A percentile compares a stretch with the other conserved stretches of the same genome.
These are phyloP conservation scores for Suillus decipiens DNA, from an alignment of 768 basidiomycete genomes.

Conservation along the genomic window DNA sequence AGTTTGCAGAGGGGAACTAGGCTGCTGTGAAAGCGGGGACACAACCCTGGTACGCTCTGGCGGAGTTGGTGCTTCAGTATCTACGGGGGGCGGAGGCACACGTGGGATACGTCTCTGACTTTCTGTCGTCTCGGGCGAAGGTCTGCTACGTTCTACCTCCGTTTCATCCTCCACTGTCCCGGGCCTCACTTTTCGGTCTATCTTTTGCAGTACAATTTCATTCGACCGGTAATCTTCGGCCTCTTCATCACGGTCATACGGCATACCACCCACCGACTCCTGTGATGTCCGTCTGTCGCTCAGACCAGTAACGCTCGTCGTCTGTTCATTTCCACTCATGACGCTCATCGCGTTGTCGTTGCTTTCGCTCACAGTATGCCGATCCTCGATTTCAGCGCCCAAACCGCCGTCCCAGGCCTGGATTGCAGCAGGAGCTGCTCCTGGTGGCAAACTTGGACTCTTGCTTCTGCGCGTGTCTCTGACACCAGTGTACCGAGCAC, in stretches of 20 bases:
- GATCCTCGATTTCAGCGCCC: conserved; percentile 30
- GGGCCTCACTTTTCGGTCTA: neutral
- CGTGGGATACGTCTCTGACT: conserved; percentile 33
- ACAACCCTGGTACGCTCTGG: neutral
- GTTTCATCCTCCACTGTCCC: conserved; percentile 9
- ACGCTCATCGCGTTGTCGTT: neutral
- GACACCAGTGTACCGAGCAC: conserved; percentile 14
- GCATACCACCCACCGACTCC: conserved; percentile 15
- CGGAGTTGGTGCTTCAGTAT: conserved; percentile 20
- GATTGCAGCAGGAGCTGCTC: conserved; percentile 40
- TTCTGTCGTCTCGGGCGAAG: conserved; percentile 17
- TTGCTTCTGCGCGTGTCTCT: conserved; percentile 26
- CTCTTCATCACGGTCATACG: conserved; percentile 26
- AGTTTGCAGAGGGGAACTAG: conserved; percentile 13
- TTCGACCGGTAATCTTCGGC: conserved; percentile 16
- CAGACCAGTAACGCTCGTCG: neutral
- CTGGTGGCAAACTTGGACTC: conserved; percentile 42
- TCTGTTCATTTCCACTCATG: conserved; percentile 1
- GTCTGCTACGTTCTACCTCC: neutral
- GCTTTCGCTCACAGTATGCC: neutral
- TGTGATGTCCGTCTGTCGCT: conserved; percentile 4
- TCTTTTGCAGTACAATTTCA: conserved; percentile 1
- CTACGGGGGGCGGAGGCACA: conserved; percentile 42
- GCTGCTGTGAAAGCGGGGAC: conserved; percentile 6
- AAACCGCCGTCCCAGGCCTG: conserved; percentile 39